Evolutionary conservation across 768 basidiomycete species (phyloP).

Genomic region (Asterophora lycoperdoides): DNA sequence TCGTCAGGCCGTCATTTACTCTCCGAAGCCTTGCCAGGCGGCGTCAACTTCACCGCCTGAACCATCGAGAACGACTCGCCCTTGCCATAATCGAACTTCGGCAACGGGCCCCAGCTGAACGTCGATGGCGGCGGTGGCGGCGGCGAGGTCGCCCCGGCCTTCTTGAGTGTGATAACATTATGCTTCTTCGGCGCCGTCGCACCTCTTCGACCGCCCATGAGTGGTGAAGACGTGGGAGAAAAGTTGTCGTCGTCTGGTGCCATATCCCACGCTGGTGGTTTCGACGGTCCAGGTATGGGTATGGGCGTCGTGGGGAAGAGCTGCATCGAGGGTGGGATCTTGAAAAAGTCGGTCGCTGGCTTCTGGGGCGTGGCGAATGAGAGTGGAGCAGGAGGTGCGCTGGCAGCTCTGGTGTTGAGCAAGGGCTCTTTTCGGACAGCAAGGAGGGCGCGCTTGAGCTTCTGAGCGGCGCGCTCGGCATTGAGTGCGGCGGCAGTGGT

Average conservation of each 20-base stretch:
- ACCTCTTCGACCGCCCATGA: slow-evolving; percentile 30
- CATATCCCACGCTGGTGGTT: slow-evolving; percentile 24
- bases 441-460: slow-evolving; percentile 65
- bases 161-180: slow-evolving; percentile 35
- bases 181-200: slow-evolving; percentile 36
- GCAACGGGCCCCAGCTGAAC: slow-evolving; percentile 65
- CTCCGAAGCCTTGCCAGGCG: slow-evolving; percentile 1
- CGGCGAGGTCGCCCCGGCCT: slow-evolving; percentile 22
- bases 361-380: slow-evolving; percentile 37
- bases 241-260: slow-evolving; percentile 43
- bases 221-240: slow-evolving; percentile 22
- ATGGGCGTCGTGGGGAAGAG: slow-evolving; percentile 22
- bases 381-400: slow-evolving; percentile 31
- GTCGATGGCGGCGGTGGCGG: slow-evolving; percentile 29
- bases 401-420: slow-evolving; percentile 52
- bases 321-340: slow-evolving; percentile 18
- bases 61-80: slow-evolving; percentile 17
- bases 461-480: slow-evolving; percentile 69
- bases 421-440: slow-evolving; percentile 58
- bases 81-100: slow-evolving; percentile 32
- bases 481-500: slow-evolving; percentile 80
- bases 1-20: neutral
- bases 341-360: slow-evolving; percentile 18
- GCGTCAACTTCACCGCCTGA: slow-evolving; percentile 16
- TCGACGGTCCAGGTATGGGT: slow-evolving; percentile 1